A percentile compares a stretch with the other conserved stretches of the same genome.
phyloP scores from a whole-genome alignment of 352 stramenopile species.

The Phytophthora brassicae region DNA sequence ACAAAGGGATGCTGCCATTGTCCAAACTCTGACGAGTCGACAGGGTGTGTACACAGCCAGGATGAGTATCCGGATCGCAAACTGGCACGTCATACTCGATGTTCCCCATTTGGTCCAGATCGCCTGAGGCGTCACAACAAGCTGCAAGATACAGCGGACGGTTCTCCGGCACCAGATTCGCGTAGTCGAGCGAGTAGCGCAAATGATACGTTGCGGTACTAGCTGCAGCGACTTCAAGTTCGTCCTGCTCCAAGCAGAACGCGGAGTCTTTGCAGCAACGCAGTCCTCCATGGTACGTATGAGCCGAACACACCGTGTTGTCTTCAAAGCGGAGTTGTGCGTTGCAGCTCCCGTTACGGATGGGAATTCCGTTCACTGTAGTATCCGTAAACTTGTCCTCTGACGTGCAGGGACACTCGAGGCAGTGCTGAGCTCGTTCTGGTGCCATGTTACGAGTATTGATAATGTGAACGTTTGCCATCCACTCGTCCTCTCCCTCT shows the following conservation, averaged over 20 bases:
- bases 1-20: conserved; percentile 31
- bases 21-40: conserved; percentile 67
- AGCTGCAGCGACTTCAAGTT: conserved; percentile 33
- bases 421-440: conserved; percentile 53
- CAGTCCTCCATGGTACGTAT: conserved; percentile 70
- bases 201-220: conserved; percentile 56
- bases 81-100: conserved; percentile 78
- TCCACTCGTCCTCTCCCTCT: conserved; percentile 75
- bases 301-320: conserved; percentile 64
- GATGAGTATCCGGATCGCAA: conserved; percentile 64
- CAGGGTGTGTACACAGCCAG: conserved; percentile 78
- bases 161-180: conserved; percentile 52
- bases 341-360: conserved; percentile 53
- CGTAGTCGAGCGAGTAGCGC: conserved; percentile 80
- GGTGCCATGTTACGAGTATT: conserved; percentile 67
- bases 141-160: conserved; percentile 65
- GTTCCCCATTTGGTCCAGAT: conserved; percentile 63
- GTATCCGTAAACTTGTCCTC: conserved; percentile 55
- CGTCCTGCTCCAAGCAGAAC: conserved; percentile 64
- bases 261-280: conserved; percentile 75
- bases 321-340: conserved; percentile 63
- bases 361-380: conserved; percentile 56
- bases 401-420: conserved; percentile 80
- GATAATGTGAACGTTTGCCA: conserved; percentile 83
- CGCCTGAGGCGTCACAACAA: conserved; percentile 72